phyloP scores from a whole-genome alignment of 495 filamentous ascomycete genomes.

The Jackrogersella multiformis region DNA sequence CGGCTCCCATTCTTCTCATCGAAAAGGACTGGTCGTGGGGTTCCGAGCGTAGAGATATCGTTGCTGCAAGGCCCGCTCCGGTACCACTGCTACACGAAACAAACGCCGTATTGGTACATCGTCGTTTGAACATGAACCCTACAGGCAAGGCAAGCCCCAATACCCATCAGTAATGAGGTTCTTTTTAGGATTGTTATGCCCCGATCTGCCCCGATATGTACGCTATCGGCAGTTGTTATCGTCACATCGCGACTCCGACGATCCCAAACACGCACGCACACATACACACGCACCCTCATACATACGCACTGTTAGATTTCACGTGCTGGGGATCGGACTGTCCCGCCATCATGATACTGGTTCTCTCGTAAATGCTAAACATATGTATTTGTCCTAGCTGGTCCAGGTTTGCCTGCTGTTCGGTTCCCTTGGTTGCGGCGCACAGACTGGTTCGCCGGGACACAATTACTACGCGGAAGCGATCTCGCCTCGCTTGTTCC shows the following conservation, averaged over 20 bases:
- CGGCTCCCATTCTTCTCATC: slow-evolving; percentile 10
- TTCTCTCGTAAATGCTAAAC: slow-evolving; percentile 5
- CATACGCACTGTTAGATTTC: not conserved
- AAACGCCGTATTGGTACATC: slow-evolving; percentile 25
- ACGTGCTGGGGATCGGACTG: slow-evolving; percentile 17
- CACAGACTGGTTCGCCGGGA: slow-evolving; percentile 40
- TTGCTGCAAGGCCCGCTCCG: slow-evolving; percentile 26
- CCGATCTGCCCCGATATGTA: slow-evolving; percentile 10
- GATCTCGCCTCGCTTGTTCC: slow-evolving; percentile 34
- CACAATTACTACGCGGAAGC: too few relatives aligned
- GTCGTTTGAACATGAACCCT: slow-evolving; percentile 11
- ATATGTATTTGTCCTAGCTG: slow-evolving; percentile 7
- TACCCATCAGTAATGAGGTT: slow-evolving; percentile 9
- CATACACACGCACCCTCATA: not conserved
- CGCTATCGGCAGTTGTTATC: slow-evolving; percentile 19
- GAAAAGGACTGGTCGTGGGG: slow-evolving; percentile 24
- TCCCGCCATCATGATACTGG: slow-evolving; percentile 24
- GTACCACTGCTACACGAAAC: slow-evolving; percentile 36
- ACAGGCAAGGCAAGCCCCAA: slow-evolving; percentile 6
- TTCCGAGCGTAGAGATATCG: slow-evolving; percentile 23
- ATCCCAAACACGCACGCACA: too few relatives aligned
- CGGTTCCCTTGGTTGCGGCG: slow-evolving; percentile 34
- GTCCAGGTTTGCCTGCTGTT: slow-evolving; percentile 10
- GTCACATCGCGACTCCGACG: not conserved
- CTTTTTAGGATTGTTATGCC: slow-evolving; percentile 1